These are phyloP conservation scores for Pyrus bretschneideri DNA, from an alignment of 306 rosid genomes.

Conservation along the genomic window DNA sequence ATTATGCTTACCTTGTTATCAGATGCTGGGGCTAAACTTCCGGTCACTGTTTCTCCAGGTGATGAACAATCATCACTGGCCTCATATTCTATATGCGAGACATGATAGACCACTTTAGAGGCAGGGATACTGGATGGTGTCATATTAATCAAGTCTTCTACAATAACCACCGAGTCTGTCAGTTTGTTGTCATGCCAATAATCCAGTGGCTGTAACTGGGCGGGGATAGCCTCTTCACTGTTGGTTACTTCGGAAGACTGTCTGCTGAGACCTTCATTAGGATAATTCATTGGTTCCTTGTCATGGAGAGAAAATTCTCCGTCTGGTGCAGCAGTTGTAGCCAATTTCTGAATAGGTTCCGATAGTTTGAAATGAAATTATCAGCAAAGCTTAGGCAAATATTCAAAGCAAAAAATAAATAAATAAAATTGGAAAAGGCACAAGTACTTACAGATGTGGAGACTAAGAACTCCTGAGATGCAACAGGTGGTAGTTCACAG, in stretches of 20 bases:
- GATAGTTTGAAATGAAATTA: constrained; percentile 5
- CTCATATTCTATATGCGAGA: constrained; percentile 41
- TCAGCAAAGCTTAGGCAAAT: constrained; percentile 7
- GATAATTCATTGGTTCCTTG: constrained; percentile 21
- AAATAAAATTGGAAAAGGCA: not conserved
- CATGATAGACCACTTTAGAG: constrained; percentile 31
- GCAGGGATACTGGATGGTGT: constrained; percentile 32
- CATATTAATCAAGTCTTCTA: constrained; percentile 31
- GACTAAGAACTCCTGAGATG: constrained; percentile 18
- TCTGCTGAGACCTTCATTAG: constrained; percentile 14
- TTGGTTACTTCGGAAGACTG: constrained; percentile 14
- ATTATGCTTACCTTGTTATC: constrained; percentile 49
- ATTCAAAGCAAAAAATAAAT: not conserved
- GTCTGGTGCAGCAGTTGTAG: constrained; percentile 26
- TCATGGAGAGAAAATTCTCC: constrained; percentile 28
- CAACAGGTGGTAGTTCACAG: not conserved
- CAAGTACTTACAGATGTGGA: constrained; percentile 50
- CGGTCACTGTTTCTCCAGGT: constrained; percentile 21
- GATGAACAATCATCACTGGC: constrained; percentile 30
- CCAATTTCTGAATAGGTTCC: constrained; percentile 41
- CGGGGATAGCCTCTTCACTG: constrained; percentile 16
- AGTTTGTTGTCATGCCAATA: constrained; percentile 17
- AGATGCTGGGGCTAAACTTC: constrained; percentile 27
- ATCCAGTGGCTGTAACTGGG: constrained; percentile 19
- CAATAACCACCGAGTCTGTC: constrained; percentile 21